These are phyloP conservation scores for Codiaeum variegatum DNA, from an alignment of 441 rosid genomes.

Conservation along the genomic window DNA sequence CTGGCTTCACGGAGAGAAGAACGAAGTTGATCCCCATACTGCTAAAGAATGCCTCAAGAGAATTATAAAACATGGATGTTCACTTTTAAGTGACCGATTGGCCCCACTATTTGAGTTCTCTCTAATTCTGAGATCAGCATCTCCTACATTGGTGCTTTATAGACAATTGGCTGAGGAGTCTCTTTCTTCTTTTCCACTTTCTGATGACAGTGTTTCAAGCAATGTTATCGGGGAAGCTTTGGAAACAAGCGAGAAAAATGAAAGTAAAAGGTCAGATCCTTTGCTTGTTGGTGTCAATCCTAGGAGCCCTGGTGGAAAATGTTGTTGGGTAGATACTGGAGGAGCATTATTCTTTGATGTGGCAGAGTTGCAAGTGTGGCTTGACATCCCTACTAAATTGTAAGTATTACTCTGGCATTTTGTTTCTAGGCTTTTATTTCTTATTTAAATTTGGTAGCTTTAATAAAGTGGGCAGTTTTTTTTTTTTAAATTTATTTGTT, in stretches of 20 bases:
- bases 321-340: slow-evolving; percentile 97
- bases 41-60: slow-evolving; percentile 78
- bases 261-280: slow-evolving; percentile 35
- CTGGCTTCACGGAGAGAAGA: slow-evolving; percentile 59
- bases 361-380: slow-evolving; percentile 65
- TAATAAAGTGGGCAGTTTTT: slow-evolving; percentile 14
- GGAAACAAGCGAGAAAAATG: slow-evolving; percentile 28
- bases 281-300: slow-evolving; percentile 60
- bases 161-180: slow-evolving; percentile 94
- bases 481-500: slow-evolving; percentile 20
- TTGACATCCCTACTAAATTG: slow-evolving; percentile 44
- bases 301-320: slow-evolving; percentile 56
- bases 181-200: slow-evolving; percentile 81
- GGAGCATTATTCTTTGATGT: slow-evolving; percentile 71
- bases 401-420: slow-evolving; percentile 32
- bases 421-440: slow-evolving; percentile 11
- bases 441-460: slow-evolving; percentile 2
- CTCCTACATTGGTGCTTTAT: slow-evolving; percentile 87
- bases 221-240: slow-evolving; percentile 25
- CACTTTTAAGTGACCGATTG: slow-evolving; percentile 55
- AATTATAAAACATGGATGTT: slow-evolving; percentile 51
- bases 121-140: slow-evolving; percentile 80
- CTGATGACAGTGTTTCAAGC: slow-evolving; percentile 49
- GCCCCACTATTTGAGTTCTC: slow-evolving; percentile 83
- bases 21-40: slow-evolving; percentile 46